A percentile compares a stretch with the other conserved stretches of the same genome.
Conservation (phyloP, 495 filamentous ascomycete genomes). For the Bathelium albidoporum region DNA sequence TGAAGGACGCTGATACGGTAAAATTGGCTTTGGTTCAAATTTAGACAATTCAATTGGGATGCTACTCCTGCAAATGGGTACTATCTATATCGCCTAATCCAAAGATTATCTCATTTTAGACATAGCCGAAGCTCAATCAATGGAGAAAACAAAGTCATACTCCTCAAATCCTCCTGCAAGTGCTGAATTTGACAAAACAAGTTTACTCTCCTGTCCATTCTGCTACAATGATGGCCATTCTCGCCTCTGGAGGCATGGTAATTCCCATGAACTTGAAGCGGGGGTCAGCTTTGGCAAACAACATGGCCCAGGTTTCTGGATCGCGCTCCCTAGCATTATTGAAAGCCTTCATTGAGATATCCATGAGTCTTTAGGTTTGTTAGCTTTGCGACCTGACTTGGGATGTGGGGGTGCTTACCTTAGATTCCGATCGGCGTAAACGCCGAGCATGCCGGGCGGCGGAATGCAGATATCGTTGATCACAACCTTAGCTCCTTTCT, state of each 20-base stretch:
- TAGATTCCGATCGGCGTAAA: not conserved
- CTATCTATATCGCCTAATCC: too few species aligned
- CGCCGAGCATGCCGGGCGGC: not conserved
- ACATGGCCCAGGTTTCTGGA: not conserved
- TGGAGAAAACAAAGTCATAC: too few species aligned
- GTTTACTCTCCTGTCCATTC: too few species aligned
- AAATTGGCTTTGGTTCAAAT: too few species aligned
- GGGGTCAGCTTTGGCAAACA: slow-evolving; percentile 8
- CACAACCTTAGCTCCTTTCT: slow-evolving; percentile 33
- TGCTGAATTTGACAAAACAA: too few species aligned
- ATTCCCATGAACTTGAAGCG: slow-evolving; percentile 6
- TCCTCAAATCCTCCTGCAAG: too few species aligned
- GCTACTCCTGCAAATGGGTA: too few species aligned
- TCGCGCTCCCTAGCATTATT: slow-evolving; percentile 8
- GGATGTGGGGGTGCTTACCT: not conserved
- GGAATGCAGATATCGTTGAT: slow-evolving; percentile 44
- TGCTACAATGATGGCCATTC: not conserved
- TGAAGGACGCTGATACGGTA: too few species aligned
- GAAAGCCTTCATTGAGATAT: slow-evolving; percentile 2
- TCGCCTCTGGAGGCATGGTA: not conserved
- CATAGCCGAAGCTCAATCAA: too few species aligned
- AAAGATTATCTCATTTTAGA: too few species aligned
- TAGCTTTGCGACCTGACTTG: not conserved
- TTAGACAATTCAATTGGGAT: too few species aligned
- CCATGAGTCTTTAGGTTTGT: not conserved